Evolutionary conservation across 2,329 filamentous ascomycete species (phyloP).

Genomic region (Hyphodiscus sp.): DNA sequence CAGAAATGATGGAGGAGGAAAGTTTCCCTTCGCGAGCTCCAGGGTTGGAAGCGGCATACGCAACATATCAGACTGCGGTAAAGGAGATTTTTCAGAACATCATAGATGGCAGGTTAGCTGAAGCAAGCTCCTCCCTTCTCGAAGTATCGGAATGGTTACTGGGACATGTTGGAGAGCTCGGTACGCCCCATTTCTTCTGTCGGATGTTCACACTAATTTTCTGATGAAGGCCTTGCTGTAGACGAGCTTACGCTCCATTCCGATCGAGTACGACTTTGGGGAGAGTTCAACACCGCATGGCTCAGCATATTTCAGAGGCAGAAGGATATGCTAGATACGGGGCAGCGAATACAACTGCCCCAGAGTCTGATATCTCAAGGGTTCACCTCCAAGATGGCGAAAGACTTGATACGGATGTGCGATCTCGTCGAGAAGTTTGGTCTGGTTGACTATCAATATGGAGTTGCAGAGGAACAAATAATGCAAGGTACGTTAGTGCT

Average conservation of each 20-base stretch:
- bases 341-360: constrained; percentile 29
- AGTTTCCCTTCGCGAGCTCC: constrained; percentile 47
- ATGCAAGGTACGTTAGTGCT: constrained; percentile 58
- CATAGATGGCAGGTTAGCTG: constrained; percentile 50
- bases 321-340: constrained; percentile 57
- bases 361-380: constrained; percentile 62
- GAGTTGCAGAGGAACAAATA: constrained; percentile 92
- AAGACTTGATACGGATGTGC: constrained; percentile 74
- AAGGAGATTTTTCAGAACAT: constrained; percentile 57
- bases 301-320: constrained; percentile 76
- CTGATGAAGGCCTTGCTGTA: constrained; percentile 66
- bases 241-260: constrained; percentile 72
- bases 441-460: constrained; percentile 96
- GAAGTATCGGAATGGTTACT: constrained; percentile 62
- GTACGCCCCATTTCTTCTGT: constrained; percentile 41
- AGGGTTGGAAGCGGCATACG: constrained; percentile 60
- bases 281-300: constrained; percentile 93
- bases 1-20: constrained; percentile 48
- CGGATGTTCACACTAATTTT: constrained; percentile 26
- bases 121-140: constrained; percentile 52
- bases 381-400: constrained; percentile 70
- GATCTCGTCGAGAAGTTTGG: constrained; percentile 85
- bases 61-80: constrained; percentile 55
- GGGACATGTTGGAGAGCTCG: constrained; percentile 57
- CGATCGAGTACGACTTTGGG: constrained; percentile 80